Conservation (phyloP, 345 rosid genomes). For the Moricandia arvensis region DNA sequence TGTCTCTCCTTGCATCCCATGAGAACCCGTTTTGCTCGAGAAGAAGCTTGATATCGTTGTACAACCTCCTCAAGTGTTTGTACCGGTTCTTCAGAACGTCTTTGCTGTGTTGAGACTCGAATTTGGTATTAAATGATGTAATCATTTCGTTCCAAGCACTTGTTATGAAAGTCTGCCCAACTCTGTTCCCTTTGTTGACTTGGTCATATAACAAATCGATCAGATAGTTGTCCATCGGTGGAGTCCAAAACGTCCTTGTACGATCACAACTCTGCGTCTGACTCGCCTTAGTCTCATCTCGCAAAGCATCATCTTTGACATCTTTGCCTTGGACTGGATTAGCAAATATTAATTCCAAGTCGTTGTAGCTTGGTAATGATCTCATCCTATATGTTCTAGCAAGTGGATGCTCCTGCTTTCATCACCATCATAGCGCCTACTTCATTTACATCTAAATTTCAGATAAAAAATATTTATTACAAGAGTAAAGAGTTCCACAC, state of each 20-base stretch:
- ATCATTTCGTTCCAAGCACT: slow-evolving; percentile 81
- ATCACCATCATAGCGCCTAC: neutral
- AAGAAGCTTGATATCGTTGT: slow-evolving; percentile 63
- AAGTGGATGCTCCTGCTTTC: slow-evolving; percentile 58
- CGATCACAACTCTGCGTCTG: slow-evolving; percentile 50
- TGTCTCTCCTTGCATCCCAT: slow-evolving; percentile 73
- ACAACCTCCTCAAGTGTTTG: slow-evolving; percentile 78
- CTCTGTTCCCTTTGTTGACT: slow-evolving; percentile 70
- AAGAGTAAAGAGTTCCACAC: slow-evolving; percentile 24
- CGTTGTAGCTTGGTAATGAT: slow-evolving; percentile 63
- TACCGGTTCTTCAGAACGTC: slow-evolving; percentile 80
- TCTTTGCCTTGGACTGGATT: slow-evolving; percentile 42
- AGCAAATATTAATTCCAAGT: slow-evolving; percentile 61
- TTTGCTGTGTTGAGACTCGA: slow-evolving; percentile 60
- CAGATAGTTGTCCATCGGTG: slow-evolving; percentile 82
- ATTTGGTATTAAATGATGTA: slow-evolving; percentile 56
- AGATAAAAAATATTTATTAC: slow-evolving; percentile 1
- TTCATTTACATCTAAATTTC: slow-evolving; percentile 17
- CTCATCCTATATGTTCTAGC: slow-evolving; percentile 65
- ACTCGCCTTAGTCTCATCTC: slow-evolving; percentile 49
- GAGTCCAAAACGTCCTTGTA: slow-evolving; percentile 81
- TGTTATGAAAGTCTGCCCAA: slow-evolving; percentile 74
- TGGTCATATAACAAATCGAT: slow-evolving; percentile 76
- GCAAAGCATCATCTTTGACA: slow-evolving; percentile 40
- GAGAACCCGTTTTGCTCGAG: slow-evolving; percentile 70